phyloP scores from a whole-genome alignment of 2,329 filamentous ascomycete genomes.

The Diplodia intermedia region DNA sequence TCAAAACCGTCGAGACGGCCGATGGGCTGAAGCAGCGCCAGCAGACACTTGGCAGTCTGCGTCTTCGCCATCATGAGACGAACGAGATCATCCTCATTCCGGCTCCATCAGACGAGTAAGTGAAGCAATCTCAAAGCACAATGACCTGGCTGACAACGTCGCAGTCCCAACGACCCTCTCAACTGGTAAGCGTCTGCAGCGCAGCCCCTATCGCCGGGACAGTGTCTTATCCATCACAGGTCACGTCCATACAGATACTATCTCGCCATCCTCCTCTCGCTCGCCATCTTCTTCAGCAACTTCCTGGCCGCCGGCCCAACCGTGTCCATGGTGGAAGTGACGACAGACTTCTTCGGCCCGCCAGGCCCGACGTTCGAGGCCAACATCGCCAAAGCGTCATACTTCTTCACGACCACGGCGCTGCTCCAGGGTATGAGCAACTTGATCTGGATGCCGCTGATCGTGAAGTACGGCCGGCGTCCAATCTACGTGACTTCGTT shows the following conservation, averaged over 20 bases:
- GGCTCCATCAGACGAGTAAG: slow-evolving; percentile 48
- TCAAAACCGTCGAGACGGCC: slow-evolving; percentile 31
- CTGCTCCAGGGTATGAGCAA: slow-evolving; percentile 56
- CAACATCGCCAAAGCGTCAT: slow-evolving; percentile 56
- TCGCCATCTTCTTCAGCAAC: slow-evolving; percentile 64
- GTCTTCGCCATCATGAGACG: slow-evolving; percentile 40
- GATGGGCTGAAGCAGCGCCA: slow-evolving; percentile 22
- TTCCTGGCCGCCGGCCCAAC: slow-evolving; percentile 64
- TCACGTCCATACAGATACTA: slow-evolving; percentile 57
- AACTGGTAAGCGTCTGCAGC: slow-evolving; percentile 56
- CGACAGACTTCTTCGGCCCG: slow-evolving; percentile 53
- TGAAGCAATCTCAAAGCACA: background rate
- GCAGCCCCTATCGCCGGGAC: background rate
- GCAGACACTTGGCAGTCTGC: slow-evolving; percentile 32
- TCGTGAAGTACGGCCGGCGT: slow-evolving; percentile 48
- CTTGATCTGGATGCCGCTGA: slow-evolving; percentile 50
- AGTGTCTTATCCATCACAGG: slow-evolving; percentile 33
- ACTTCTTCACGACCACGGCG: slow-evolving; percentile 61
- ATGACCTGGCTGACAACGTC: slow-evolving; percentile 43
- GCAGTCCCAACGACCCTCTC: slow-evolving; percentile 58
- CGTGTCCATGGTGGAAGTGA: slow-evolving; percentile 58
- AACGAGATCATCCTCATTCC: slow-evolving; percentile 61
- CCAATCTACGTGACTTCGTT: slow-evolving; percentile 44
- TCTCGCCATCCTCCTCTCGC: slow-evolving; percentile 58
- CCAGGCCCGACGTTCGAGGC: slow-evolving; percentile 41